Evolutionary conservation across 495 filamentous ascomycete genomes (phyloP).

Genomic region (Penicillium roqueforti): DNA sequence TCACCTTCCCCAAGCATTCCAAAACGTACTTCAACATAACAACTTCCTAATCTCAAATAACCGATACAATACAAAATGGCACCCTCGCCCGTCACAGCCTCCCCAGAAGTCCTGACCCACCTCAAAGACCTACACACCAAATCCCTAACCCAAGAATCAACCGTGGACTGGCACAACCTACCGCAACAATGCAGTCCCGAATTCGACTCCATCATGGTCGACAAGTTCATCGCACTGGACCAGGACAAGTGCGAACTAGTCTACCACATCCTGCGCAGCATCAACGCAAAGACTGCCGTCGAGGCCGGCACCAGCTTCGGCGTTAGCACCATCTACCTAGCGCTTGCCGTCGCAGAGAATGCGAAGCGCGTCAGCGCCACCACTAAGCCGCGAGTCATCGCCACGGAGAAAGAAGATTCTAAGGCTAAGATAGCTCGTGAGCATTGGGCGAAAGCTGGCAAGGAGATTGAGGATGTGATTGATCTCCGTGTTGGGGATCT

Average conservation of each 20-base stretch:
- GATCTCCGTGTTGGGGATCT: constrained; percentile 55
- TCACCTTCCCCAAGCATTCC: too few species aligned
- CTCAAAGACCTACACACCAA: constrained; percentile 27
- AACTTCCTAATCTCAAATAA: background rate
- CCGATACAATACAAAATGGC: constrained; percentile 7
- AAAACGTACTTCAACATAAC: background rate
- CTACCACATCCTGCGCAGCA: constrained; percentile 46
- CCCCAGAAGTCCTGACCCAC: constrained; percentile 18
- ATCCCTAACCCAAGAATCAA: constrained; percentile 30
- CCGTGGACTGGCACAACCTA: constrained; percentile 14
- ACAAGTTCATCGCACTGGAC: constrained; percentile 55
- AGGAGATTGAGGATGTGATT: constrained; percentile 40
- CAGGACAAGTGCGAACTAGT: constrained; percentile 52
- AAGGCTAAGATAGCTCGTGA: constrained; percentile 45
- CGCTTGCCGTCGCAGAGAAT: constrained; percentile 44
- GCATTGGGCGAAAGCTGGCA: constrained; percentile 47
- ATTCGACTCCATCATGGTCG: constrained; percentile 38
- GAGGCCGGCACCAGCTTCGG: constrained; percentile 58
- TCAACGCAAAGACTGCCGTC: constrained; percentile 46
- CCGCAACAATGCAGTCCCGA: constrained; percentile 13
- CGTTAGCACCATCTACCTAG: constrained; percentile 58
- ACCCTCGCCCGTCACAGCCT: constrained; percentile 14
- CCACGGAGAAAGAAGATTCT: constrained; percentile 51
- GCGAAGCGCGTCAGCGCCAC: constrained; percentile 20
- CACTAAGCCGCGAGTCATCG: constrained; percentile 45